Conservation (phyloP, 768 basidiomycete genomes). For the Bullera alba region DNA sequence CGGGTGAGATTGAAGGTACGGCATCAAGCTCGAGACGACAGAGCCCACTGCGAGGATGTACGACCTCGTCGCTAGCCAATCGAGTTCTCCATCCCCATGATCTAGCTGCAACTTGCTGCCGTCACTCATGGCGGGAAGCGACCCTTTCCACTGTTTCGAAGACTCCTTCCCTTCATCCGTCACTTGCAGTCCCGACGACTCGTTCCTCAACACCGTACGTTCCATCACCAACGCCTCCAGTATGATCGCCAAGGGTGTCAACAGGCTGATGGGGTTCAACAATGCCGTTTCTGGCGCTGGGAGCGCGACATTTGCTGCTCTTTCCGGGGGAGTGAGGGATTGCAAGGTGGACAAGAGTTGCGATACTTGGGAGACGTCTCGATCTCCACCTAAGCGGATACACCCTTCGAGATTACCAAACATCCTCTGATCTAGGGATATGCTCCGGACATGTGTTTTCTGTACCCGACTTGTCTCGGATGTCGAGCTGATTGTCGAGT, state of each 20-base stretch:
- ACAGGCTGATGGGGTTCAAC: constrained; percentile 16
- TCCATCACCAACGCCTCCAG: constrained; percentile 34
- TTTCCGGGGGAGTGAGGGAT: constrained; percentile 4
- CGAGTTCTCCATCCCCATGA: constrained; percentile 11
- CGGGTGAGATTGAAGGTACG: constrained; percentile 3
- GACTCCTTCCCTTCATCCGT: background rate
- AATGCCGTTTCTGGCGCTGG: constrained; percentile 4
- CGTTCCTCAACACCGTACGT: constrained; percentile 10
- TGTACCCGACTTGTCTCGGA: background rate
- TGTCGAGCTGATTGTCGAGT: background rate
- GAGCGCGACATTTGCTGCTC: background rate
- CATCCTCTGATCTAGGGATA: background rate
- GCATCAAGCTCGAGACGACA: constrained; percentile 14
- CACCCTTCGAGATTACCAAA: background rate
- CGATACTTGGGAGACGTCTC: background rate
- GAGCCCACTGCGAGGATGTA: constrained; percentile 19
- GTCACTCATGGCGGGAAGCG: constrained; percentile 13
- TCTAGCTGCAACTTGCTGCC: constrained; percentile 8
- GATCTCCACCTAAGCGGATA: background rate
- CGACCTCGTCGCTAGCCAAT: constrained; percentile 15
- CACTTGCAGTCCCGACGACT: background rate
- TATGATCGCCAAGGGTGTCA: constrained; percentile 22
- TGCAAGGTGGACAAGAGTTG: constrained; percentile 1
- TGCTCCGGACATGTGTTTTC: background rate
- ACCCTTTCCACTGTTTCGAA: too few relatives aligned